Evolutionary conservation across 192 early-diverging fungal species (phyloP), one percentile per base, ranked within the genome.

Genomic region (Geranomyces variabilis): DNA sequence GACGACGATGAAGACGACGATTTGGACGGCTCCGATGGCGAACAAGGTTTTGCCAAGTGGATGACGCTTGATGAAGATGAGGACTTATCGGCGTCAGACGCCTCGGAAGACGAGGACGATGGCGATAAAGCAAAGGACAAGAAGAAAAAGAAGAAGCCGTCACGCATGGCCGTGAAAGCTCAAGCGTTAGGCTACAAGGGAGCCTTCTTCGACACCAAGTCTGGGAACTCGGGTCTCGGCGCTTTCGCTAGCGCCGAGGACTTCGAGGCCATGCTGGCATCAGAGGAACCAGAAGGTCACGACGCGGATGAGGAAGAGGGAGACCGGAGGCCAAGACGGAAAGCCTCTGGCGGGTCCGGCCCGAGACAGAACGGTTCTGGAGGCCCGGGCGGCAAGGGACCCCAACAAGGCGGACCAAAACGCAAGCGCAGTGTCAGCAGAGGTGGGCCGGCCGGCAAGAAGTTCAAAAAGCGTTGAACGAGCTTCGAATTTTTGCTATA

Each of bases 201-300:
- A 24, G 82, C 67, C 63, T 83, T 63, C 67, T 82, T 83, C 63
- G 79, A 77, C 63, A 67, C 69, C 29, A 66, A 66, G 41, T 75
- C 51, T 66, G 77, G 71, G 22, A 85, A 78, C 15, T 85, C 77
- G 17, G 88, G 84, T 7, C 81, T 77, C 19, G 80, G 66, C 34
- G 87, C 86, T 24, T 87, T 90, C 73, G 88, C 87, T 22, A 86
- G 82, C 53, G 86, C 83, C 28, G 87, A 89, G 34, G 88, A 89
- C 53, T 80, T 87, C 61, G 78, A 70, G n/a, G 75, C 80, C 22
- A 69, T 89, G 70, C 21, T 83, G 30, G 75, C 78, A 62, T 64
- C 73, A 24, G 82, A 85, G 41, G 85, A 88, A 17, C 51, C 51
- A 6, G 51, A 53, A 3, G 51, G 51, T 24, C 51, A 53, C 51